Base-by-base conservation (phyloP, 495 filamentous ascomycete species). In the Diplogelasinospora grovesii region DNA sequence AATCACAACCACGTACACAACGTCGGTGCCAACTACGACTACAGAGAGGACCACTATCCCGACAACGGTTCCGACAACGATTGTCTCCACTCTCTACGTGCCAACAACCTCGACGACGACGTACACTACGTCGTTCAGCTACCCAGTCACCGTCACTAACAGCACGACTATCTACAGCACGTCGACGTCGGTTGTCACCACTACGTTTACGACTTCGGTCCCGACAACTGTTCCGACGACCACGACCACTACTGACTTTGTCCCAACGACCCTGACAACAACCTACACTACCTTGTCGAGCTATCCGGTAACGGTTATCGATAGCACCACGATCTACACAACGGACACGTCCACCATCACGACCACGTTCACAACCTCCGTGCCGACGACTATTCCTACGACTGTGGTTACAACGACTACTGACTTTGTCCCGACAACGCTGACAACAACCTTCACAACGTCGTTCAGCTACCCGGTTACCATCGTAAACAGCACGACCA, bases 231-330 rank as follows among this genome's bases (percentile, higher is more conserved):
- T 46, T 1, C 57, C 54, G 3, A 40, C 33, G 15, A 47, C 48
- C 10, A 24, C 44, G 22, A 59, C 49, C 11, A 39, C 33, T 15
- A 60, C 54, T 24, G 53, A 45, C 13, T 38, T 45, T 7, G 45
- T 60, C 11, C 55, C 54, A 9, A 57, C 50, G 23, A 74, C 52
- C 9, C 59, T 60, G 9, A 44, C 41, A 4, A 22, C 32, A 8
- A 48, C 45, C 3, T 13, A 20, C 11, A 47, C 39, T 3, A 35
- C 39, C 5, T 22, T 50, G 26, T 62, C 40, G 34, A 48, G 53
- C 18, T 57, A 32, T 13, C 60, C 47, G 19, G 21, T 48, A 29
- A 62, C 47, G 15, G 21, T 48, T 32, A 29, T 52, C 45, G 15
- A 58, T 48, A 25, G 24, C 8, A 41, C 39, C 21, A 41, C 39